Base-by-base conservation (phyloP, 2,329 filamentous ascomycete genomes). In the Aspergillus sp. region DNA sequence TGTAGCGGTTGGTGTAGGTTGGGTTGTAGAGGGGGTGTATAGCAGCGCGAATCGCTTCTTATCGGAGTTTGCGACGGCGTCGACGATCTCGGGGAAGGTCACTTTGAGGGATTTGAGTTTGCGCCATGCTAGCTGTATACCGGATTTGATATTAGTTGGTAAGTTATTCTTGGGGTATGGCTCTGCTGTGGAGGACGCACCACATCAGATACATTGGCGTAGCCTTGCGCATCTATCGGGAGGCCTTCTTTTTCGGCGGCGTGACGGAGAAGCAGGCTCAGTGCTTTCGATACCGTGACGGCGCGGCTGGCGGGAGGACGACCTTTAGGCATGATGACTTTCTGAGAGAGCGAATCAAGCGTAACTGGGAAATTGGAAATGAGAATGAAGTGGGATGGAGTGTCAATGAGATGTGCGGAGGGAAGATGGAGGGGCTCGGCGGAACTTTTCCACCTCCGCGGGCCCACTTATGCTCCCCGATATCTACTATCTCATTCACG, bases 21-120 rank as follows among this genome's bases (percentile, higher is more conserved):
- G 55, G 15, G 65, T 60, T 25, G 70, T 58, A 21, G 70, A 67
- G 13, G 72, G 73, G 7, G 75, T 83, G 49, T 84, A 84, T 56
- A 92, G 88, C 71, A 98, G 82, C 1, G 88, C 86, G 80, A 96
- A 99, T 41, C 95, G 90, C 76, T 97, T 90, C 80, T 99, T 99
- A 71, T 94, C 90, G 72, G 92, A 96, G 52, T 84, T 84, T 13
- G 81, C 76, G 11, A 97, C 92, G 15, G 89, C 83, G 8, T 82
- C 74, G 57, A 85, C 81, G 64, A 99, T 82, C 66, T 97, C 94
- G 2, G 82, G 78, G 59, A 96, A 84, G 0, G 89, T 90, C n/a
- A 90, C 85, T 62, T 90, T 83, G 8, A 96, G 82, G 3, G 85
- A 86, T 64, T 85, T 86, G 57, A 97, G 77, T 48, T 82, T 83